These are phyloP conservation scores for Glycine soja DNA, from an alignment of 306 rosid genomes.

Conservation along the genomic window DNA sequence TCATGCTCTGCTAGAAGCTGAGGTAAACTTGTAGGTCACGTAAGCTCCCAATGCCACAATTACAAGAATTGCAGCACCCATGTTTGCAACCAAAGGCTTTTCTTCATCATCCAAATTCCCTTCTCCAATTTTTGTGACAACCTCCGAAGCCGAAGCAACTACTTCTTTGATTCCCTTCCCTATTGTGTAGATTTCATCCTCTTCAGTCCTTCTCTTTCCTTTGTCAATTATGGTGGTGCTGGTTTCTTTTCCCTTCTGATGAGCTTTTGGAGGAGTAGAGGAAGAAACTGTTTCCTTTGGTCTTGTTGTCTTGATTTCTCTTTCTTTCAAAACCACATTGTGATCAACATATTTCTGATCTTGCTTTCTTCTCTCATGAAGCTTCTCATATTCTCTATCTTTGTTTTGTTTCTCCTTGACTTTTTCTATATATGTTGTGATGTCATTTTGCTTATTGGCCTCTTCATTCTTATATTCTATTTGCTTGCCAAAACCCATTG, in stretches of 20 bases:
- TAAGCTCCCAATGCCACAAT: constrained; percentile 65
- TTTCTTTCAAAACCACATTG: constrained; percentile 16
- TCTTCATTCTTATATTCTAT: constrained; percentile 35
- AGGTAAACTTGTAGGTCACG: constrained; percentile 49
- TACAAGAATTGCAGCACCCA: constrained; percentile 66
- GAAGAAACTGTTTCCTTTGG: neutral
- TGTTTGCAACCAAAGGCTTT: constrained; percentile 56
- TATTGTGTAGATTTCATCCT: constrained; percentile 18
- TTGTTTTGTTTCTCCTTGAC: constrained; percentile 7
- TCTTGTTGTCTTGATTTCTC: constrained; percentile 46
- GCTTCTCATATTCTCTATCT: neutral
- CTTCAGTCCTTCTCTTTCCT: constrained; percentile 26
- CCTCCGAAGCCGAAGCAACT: constrained; percentile 39
- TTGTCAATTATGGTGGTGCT: neutral
- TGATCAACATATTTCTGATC: constrained; percentile 35
- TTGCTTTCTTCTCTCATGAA: constrained; percentile 4
- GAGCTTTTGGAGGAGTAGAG: constrained; percentile 6
- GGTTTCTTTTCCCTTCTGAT: constrained; percentile 18
- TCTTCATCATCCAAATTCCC: constrained; percentile 54
- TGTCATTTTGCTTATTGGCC: constrained; percentile 23
- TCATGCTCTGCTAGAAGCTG: constrained; percentile 40
- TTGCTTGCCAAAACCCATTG: neutral
- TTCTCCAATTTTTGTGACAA: constrained; percentile 42
- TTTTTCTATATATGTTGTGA: constrained; percentile 1
- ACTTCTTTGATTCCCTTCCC: constrained; percentile 50